Percentiles rank a stretch among this genome's conserved stretches.
Evolutionary conservation across 371 early-diverging fungal species (phyloP).

Genomic region (Mortierella sp.): DNA sequence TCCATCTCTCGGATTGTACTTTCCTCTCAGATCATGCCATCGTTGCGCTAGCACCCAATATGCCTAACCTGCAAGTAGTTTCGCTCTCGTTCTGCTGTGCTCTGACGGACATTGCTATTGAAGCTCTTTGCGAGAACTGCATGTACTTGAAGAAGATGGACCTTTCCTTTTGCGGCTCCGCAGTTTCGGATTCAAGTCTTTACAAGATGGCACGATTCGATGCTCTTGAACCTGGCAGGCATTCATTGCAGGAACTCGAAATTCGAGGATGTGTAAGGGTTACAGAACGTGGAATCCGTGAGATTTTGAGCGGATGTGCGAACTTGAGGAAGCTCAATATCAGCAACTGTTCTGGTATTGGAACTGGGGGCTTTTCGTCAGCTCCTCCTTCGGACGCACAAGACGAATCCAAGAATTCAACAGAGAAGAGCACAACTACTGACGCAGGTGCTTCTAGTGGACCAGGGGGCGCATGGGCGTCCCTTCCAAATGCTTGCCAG

Average conservation of each 20-base stretch:
- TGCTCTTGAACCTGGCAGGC: conserved; percentile 19
- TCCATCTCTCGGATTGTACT: conserved; percentile 82
- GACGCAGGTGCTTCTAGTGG: not conserved
- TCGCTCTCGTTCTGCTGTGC: conserved; percentile 87
- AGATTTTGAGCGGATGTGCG: conserved; percentile 49
- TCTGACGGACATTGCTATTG: conserved; percentile 73
- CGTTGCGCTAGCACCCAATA: conserved; percentile 61
- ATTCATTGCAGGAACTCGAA: conserved; percentile 59
- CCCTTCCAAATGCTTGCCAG: conserved; percentile 4
- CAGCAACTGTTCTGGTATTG: conserved; percentile 45
- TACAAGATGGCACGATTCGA: conserved; percentile 53
- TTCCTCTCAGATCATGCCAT: conserved; percentile 82
- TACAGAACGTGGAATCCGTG: conserved; percentile 65
- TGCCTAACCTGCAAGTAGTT: conserved; percentile 67
- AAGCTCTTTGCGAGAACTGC: conserved; percentile 60
- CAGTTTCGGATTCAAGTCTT: conserved; percentile 77
- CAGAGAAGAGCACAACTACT: not conserved
- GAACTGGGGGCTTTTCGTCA: conserved; percentile 17
- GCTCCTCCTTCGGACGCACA: not conserved
- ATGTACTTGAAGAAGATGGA: conserved; percentile 68
- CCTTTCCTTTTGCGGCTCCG: conserved; percentile 80
- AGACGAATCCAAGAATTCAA: not conserved
- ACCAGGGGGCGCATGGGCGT: conserved; percentile 21
- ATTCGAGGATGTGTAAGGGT: conserved; percentile 79
- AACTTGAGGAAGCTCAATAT: conserved; percentile 37